Evolutionary conservation across 805 yeast species (phyloP), one percentile per base, ranked within the genome.

Genomic region (Naumovozyma baii): DNA sequence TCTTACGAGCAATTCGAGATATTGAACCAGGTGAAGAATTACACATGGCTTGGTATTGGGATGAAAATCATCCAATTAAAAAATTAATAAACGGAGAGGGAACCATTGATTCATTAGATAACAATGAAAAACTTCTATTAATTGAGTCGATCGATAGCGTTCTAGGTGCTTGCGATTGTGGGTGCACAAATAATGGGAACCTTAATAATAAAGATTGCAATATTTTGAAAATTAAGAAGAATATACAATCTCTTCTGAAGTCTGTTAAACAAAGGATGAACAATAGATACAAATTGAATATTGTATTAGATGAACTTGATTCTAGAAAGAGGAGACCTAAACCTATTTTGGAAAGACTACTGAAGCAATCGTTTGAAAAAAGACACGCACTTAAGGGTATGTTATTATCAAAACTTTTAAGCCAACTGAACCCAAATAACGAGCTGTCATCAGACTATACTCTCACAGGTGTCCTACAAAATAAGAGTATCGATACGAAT

Each of bases 11-110:
- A 0, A 57, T 70, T 2, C 70, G 66, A 36, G 72, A 73, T 2
- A 72, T 88, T 19, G 68, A 69, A 39, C 61, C 70, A 10, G 86
- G 78, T 7, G 74, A 78, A 33, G 96, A 88, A 55, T 62, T 90
- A 18, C 72, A 90, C 0, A 59, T 85, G 4, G 74, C 78, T 1
- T 90, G 97, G 97, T 83, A 80, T 43, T 90, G 96, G 95, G 95
- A 86, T 55, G 52, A 57, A 2, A 47, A 62, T 12, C 95, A 87
- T 54, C 94, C 96, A 1, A 82, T 86, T 31, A 61, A 65, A 37
- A 68, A 70, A 47, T 59, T 83, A 41, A 67, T 72, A 18, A 57
- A 64, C 17, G 66, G 70, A 8, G 55, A 63, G 15, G 46, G 61
- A 50, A 52, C 63, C 30, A 76, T 80, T 55, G 87, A 80, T 35